These are phyloP conservation scores for Rhododendron ovatum DNA, from an alignment of 148 eudicot genomes.

Conservation along the genomic window DNA sequence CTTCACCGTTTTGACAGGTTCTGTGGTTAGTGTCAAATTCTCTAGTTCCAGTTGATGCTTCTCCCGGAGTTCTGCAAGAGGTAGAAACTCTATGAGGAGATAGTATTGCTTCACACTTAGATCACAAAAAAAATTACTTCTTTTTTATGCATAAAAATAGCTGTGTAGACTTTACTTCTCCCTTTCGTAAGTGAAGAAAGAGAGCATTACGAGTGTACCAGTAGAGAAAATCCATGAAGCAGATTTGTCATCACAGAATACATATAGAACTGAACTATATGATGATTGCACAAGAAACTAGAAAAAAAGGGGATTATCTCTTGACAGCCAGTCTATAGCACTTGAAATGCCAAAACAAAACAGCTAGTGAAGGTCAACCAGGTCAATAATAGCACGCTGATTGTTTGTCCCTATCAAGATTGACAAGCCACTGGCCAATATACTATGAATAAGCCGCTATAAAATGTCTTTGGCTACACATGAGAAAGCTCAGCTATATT, in stretches of 20 bases:
- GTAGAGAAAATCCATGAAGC: background rate
- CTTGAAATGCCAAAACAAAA: background rate
- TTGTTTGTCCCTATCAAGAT: background rate
- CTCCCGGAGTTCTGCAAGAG: slow-evolving; percentile 55
- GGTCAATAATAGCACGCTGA: background rate
- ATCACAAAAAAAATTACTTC: background rate
- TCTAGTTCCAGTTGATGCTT: slow-evolving; percentile 75
- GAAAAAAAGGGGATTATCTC: background rate
- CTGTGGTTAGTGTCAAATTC: slow-evolving; percentile 61
- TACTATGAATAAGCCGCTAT: background rate
- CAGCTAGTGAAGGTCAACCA: background rate
- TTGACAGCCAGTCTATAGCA: background rate
- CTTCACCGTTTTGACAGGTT: slow-evolving; percentile 73
- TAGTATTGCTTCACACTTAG: background rate
- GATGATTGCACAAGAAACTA: background rate
- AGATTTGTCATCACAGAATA: background rate
- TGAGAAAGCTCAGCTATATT: background rate
- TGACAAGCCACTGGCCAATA: background rate
- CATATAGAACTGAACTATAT: background rate
- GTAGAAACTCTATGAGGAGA: slow-evolving; percentile 10
- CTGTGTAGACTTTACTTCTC: background rate
- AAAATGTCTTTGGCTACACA: background rate
- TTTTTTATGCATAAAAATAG: background rate
- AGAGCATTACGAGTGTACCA: background rate
- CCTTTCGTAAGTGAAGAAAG: background rate